Base-by-base conservation (phyloP, 164 flowering plant genomes). In the Macadamia tetraphylla region DNA sequence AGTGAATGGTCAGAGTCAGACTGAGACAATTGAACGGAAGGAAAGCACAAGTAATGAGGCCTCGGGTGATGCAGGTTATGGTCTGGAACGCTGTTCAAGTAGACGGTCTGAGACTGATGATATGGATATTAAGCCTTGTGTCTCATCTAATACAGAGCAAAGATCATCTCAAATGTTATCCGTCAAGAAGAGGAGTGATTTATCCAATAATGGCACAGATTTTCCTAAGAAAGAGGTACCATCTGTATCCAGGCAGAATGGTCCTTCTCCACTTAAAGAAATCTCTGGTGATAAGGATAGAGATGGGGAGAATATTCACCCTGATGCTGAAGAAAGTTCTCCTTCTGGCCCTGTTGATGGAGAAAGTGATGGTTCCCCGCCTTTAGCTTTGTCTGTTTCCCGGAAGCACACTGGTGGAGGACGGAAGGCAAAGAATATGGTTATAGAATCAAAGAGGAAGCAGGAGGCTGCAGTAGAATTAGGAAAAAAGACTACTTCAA, bases 121-220 rank as follows among this genome's bases (percentile, higher is more conserved):
- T 62, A 64, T 77, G 66, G 85, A 84, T 72, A 30, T 60, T 57
- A 84, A 80, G 71, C 77, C 77, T 57, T 65, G 68, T 32, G 55
- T 64, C 49, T 63, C 67, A 18, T 58, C 51, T 57, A 42, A 60
- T 62, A 64, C 63, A 29, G 68, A 70, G 58, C 64, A 43, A 32
- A 56, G 55, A 58, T 70, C 53, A 10, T 78, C 83, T 65, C 71
- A 70, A 23, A 62, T 60, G 57, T 35, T 56, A 30, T 68, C 79
- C n/a, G 66, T 67, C 51, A 71, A 71, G 73, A 71, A 61, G 60
- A 59, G 23, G 60, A 59, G 56, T n/a, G 68, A 73, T 58, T 18
- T 60, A 49, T 70, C 74, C 1, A 60, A 76, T 75, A 64, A 18
- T 40, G 79, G 71, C 60, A 56, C 67, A 57, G 70, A 55, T 51